phyloP scores from a whole-genome alignment of 1,284 basidiomycete species.

The Ustilago crameri region DNA sequence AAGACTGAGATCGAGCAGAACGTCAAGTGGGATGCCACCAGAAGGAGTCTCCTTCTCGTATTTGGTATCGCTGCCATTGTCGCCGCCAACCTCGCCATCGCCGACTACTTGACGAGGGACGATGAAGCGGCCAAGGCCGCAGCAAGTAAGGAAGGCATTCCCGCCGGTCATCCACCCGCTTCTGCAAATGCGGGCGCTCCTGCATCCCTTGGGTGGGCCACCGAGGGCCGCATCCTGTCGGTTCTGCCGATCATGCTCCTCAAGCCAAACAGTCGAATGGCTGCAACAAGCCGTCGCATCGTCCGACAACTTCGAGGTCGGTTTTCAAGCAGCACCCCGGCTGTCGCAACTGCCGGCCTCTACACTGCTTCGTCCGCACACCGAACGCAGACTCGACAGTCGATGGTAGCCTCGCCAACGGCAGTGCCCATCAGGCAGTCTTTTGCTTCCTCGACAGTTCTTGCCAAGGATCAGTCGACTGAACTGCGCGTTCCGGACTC shows the following conservation, averaged over 20 bases:
- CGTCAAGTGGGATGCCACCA: constrained; percentile 67
- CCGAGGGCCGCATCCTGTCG: constrained; percentile 44
- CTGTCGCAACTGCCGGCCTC: constrained; percentile 28
- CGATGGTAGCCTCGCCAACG: background rate
- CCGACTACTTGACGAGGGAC: constrained; percentile 60
- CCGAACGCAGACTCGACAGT: background rate
- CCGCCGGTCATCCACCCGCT: constrained; percentile 41
- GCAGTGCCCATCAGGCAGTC: background rate
- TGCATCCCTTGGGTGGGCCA: constrained; percentile 45
- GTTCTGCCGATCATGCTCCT: constrained; percentile 35
- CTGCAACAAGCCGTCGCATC: constrained; percentile 11
- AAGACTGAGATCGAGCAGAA: constrained; percentile 68
- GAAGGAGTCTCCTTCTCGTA: constrained; percentile 63
- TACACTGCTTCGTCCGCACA: constrained; percentile 13
- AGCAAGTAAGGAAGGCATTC: constrained; percentile 28
- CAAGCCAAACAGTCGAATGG: constrained; percentile 18
- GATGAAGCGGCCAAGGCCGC: constrained; percentile 51
- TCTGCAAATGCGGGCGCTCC: constrained; percentile 29
- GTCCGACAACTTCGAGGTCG: constrained; percentile 19
- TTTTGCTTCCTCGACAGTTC: constrained; percentile 7
- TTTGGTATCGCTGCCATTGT: constrained; percentile 67
- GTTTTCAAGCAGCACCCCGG: constrained; percentile 15
- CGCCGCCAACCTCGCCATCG: constrained; percentile 62
- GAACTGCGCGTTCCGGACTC: constrained; percentile 27
- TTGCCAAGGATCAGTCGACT: background rate